A percentile compares a stretch with the other conserved stretches of the same genome.
These are phyloP conservation scores for Hypoxylon crocopeplum DNA, from an alignment of 495 filamentous ascomycete species.

Conservation along the genomic window DNA sequence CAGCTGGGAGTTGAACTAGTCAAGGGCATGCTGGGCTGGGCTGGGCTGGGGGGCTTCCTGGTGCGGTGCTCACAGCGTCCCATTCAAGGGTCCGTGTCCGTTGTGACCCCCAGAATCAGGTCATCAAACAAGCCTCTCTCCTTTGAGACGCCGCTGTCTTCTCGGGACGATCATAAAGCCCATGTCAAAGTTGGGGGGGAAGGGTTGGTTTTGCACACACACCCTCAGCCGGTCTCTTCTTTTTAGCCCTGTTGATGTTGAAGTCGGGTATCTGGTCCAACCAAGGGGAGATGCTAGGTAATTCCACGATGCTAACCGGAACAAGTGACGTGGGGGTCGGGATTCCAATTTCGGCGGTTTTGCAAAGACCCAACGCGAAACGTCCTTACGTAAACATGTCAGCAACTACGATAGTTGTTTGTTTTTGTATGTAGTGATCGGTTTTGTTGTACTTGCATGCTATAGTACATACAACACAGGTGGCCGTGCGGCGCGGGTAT, in stretches of 20 bases:
- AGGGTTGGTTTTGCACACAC: constrained; percentile 2
- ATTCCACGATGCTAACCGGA: neutral
- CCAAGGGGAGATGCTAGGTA: neutral
- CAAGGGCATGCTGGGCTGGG: neutral
- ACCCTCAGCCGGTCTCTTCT: neutral
- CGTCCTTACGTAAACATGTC: constrained; percentile 11
- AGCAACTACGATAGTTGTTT: no score
- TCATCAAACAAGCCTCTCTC: no score
- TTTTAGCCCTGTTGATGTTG: neutral
- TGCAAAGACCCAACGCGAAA: neutral
- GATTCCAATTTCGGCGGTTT: neutral
- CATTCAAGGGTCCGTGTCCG: neutral
- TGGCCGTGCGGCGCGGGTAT: no score
- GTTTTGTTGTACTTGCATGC: no score
- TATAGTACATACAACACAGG: no score
- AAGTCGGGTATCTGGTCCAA: neutral
- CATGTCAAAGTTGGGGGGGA: neutral
- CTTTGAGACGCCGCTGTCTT: neutral
- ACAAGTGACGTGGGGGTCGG: neutral
- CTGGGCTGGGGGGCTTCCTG: neutral
- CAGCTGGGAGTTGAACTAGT: no score
- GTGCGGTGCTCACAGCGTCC: neutral
- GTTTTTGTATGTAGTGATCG: no score
- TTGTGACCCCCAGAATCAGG: neutral
- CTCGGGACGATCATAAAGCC: constrained; percentile 12